Evolutionary conservation across 1,284 basidiomycete genomes (phyloP).

Genomic region (Cryptococcus deneoformans): DNA sequence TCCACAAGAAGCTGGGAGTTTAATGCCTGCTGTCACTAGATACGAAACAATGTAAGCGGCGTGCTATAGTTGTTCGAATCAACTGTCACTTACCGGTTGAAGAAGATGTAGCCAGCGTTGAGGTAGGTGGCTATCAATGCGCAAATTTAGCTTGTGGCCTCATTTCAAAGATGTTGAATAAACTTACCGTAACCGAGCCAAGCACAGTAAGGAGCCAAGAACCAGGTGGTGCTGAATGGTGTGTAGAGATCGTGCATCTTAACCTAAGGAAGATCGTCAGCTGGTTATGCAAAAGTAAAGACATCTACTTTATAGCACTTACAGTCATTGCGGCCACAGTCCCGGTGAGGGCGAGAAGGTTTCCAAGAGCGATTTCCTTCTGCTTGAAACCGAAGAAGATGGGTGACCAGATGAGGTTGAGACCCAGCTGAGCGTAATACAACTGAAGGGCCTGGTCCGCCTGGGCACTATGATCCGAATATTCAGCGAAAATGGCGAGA

Average conservation of each 20-base stretch:
- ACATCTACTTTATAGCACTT: slow-evolving; percentile 20
- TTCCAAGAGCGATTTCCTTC: slow-evolving; percentile 60
- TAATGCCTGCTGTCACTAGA: no score
- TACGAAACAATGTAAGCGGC: no score
- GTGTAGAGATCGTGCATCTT: slow-evolving; percentile 56
- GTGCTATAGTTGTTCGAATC: no score
- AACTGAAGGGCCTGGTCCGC: slow-evolving; percentile 59
- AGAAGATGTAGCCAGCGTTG: slow-evolving; percentile 56
- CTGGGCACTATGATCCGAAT: slow-evolving; percentile 45
- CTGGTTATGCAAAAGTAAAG: neutral
- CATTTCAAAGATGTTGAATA: slow-evolving; percentile 2
- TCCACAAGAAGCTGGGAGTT: no score
- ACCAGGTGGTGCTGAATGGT: slow-evolving; percentile 56
- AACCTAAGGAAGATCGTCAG: slow-evolving; percentile 32
- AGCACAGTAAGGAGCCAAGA: slow-evolving; percentile 61
- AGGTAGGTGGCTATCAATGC: slow-evolving; percentile 58
- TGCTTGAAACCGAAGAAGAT: slow-evolving; percentile 63
- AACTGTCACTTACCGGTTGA: slow-evolving; percentile 27
- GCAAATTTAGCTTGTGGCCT: neutral
- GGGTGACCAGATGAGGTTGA: slow-evolving; percentile 69
- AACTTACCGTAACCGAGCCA: slow-evolving; percentile 47
- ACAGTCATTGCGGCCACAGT: slow-evolving; percentile 65
- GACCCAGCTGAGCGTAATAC: slow-evolving; percentile 67
- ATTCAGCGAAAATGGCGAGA: neutral
- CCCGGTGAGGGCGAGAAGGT: slow-evolving; percentile 61